Conservation (phyloP, 1,139 yeast species). For the Geotrichum fermentans region DNA sequence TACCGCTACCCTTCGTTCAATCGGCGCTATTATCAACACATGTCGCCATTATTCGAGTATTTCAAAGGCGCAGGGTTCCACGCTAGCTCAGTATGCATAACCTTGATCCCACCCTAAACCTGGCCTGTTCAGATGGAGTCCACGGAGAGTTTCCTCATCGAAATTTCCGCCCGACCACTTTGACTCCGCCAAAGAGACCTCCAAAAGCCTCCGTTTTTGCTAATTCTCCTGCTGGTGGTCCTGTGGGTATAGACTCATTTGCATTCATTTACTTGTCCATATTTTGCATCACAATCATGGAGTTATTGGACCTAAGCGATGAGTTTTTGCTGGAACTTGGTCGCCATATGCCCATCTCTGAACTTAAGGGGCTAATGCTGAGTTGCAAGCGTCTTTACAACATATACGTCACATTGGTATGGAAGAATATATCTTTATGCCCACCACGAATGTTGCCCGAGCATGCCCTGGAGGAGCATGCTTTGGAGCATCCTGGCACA, state of each 20-base stretch:
- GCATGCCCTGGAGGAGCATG: conserved; percentile 19
- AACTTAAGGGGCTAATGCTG: conserved; percentile 14
- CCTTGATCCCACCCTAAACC: conserved; percentile 9
- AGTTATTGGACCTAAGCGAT: conserved; percentile 16
- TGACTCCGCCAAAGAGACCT: too few species aligned
- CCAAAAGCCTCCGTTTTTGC: too few species aligned
- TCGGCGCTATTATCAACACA: too few species aligned
- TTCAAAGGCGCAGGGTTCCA: too few species aligned
- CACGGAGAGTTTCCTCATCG: too few species aligned
- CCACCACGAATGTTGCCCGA: conserved; percentile 19
- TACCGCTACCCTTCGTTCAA: too few species aligned
- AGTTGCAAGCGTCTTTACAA: conserved; percentile 16
- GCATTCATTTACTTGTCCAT: neutral
- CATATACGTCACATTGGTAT: conserved; percentile 15
- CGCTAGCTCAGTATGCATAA: too few species aligned
- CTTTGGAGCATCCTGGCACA: conserved; percentile 19
- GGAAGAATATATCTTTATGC: conserved; percentile 17
- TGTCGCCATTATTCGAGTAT: too few species aligned
- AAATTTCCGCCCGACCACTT: too few species aligned
- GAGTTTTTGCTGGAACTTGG: conserved; percentile 16
- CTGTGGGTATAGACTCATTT: too few species aligned
- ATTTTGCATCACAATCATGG: too few species aligned
- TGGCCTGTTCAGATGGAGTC: neutral
- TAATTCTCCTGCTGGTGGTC: too few species aligned
- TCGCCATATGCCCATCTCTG: conserved; percentile 16